These are phyloP conservation scores for Exophiala sp. DNA, from an alignment of 2,329 filamentous ascomycete genomes.

Conservation along the genomic window DNA sequence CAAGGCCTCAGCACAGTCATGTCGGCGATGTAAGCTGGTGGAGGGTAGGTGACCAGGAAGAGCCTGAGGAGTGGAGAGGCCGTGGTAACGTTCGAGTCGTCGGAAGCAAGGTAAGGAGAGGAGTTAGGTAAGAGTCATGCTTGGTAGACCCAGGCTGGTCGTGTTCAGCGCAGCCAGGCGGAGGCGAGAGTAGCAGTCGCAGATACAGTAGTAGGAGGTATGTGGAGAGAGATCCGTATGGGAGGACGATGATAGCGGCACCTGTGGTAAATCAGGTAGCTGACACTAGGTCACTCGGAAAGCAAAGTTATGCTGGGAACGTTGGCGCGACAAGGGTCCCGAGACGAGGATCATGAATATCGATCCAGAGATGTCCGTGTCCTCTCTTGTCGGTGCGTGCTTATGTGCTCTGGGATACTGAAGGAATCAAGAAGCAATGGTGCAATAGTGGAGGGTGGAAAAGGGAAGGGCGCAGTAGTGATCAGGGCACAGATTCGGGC, in stretches of 20 bases:
- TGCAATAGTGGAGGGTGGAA: background rate
- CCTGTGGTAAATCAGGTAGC: background rate
- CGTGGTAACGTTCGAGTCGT: background rate
- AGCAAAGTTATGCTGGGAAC: background rate
- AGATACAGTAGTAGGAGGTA: background rate
- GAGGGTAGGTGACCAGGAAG: slow-evolving; percentile 11
- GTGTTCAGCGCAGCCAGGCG: slow-evolving; percentile 3
- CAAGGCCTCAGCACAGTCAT: slow-evolving; percentile 22
- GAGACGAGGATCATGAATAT: background rate
- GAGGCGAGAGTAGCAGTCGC: slow-evolving; percentile 10
- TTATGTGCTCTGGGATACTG: background rate
- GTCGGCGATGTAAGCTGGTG: slow-evolving; percentile 11
- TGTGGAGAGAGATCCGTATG: background rate
- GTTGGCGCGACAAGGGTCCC: background rate
- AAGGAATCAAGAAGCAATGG: background rate
- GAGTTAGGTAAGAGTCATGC: slow-evolving; percentile 25
- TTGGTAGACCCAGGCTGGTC: background rate
- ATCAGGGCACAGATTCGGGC: slow-evolving; percentile 4
- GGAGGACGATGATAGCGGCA: background rate
- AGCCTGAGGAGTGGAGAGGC: slow-evolving; percentile 16
- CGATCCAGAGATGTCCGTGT: background rate
- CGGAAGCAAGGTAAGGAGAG: slow-evolving; percentile 1
- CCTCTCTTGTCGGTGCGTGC: background rate
- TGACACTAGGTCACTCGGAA: too few species aligned
- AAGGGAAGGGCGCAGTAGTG: slow-evolving; percentile 4